Base-by-base conservation (phyloP, 108 stramenopile genomes). In the Ochromonas danica region DNA sequence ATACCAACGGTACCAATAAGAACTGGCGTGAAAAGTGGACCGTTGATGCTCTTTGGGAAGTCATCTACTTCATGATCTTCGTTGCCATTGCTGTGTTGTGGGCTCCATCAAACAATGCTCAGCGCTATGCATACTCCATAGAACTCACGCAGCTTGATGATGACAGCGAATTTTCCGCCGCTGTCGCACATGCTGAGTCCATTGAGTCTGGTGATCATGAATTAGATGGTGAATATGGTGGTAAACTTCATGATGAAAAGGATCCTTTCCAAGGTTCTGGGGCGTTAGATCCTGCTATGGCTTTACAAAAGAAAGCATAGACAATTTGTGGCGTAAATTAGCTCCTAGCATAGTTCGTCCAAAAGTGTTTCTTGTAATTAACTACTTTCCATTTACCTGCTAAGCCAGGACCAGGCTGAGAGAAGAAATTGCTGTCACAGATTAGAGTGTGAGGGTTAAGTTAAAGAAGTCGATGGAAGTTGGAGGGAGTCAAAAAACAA, bases 151-250 rank as follows among this genome's bases (percentile, higher is more conserved):
- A 75, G 38, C 45, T 75, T 33, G 51, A 67, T 35, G 63, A 67
- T 25, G 63, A 67, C 31, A 10, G 10, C 3, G 63, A 67, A 67
- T 67, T 3, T 6, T 51, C 67, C 6, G 22, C 6, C 22, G 67
- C 36, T 14, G 22, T 40, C 6, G 72, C 17, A 41, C 6, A 10
- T 3, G 10, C 36, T 27, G 40, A 33, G 17, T 30, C 45, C 10
- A 6, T 6, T 45, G 27, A 33, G 40, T 10, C 6, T 33, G 40
- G 38, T 28, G 72, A 75, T 67, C 30, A 25, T 75, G 72, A 3
- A 27, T 33, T 75, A 22, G 72, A 75, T 60, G 72, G 31, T 75
- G 72, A 75, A 75, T 75, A 75, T 75, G 72, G 72, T 45, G 72
- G 72, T 14, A 6, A 22, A 33, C 28, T 75, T 17, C 45, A 75